Percentiles rank a stretch among this genome's conserved stretches.
Conservation (phyloP, 1,139 yeast species). For the Yamadazyma conglobata region DNA sequence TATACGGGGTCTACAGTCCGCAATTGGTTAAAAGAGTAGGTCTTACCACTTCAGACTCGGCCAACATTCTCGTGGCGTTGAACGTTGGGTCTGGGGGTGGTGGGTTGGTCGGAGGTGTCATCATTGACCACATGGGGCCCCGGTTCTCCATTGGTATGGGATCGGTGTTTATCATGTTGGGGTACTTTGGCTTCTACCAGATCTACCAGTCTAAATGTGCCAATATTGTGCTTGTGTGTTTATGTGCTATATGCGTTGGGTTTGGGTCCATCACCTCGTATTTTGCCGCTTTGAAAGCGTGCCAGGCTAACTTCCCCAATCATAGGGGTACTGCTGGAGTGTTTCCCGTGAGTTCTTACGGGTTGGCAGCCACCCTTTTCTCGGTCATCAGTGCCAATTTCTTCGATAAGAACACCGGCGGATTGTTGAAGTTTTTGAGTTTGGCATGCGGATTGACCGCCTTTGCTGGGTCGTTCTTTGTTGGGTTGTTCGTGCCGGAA, state of each 20-base stretch:
- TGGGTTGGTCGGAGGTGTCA: conserved; percentile 65
- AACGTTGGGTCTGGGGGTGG: conserved; percentile 65
- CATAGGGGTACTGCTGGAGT: conserved; percentile 71
- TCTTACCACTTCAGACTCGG: conserved; percentile 58
- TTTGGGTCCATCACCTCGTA: conserved; percentile 64
- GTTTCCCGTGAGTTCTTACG: conserved; percentile 57
- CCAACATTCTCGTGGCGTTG: conserved; percentile 58
- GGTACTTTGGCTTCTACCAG: conserved; percentile 30
- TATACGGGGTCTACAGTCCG: conserved; percentile 71
- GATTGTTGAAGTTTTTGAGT: conserved; percentile 34
- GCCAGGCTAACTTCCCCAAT: conserved; percentile 66
- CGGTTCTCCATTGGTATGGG: conserved; percentile 52
- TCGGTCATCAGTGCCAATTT: conserved; percentile 43
- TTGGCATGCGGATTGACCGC: conserved; percentile 35
- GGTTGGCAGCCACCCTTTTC: conserved; percentile 46
- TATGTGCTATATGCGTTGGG: conserved; percentile 46
- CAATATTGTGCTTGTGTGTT: conserved; percentile 29
- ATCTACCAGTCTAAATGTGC: conserved; percentile 24
- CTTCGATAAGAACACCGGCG: conserved; percentile 43
- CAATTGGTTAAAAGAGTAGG: conserved; percentile 57
- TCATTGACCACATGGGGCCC: conserved; percentile 62
- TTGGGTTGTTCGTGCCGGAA: conserved; percentile 28
- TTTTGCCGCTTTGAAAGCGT: conserved; percentile 64
- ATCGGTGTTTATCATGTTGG: conserved; percentile 45
- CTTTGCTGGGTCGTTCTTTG: conserved; percentile 37